These are phyloP conservation scores for Pyrus communis DNA, from an alignment of 306 rosid genomes.

Conservation along the genomic window DNA sequence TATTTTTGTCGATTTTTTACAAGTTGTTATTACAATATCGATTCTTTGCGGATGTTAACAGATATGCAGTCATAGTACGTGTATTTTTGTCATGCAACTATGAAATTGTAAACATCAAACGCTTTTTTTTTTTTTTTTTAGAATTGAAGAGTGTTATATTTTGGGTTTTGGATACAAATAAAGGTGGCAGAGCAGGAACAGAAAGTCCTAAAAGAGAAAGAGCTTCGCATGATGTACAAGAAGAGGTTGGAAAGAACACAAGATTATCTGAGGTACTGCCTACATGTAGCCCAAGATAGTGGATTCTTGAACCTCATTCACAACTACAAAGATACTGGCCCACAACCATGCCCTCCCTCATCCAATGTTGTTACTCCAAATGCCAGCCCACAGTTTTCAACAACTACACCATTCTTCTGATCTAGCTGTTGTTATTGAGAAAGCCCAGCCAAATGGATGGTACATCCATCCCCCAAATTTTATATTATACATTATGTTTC, in stretches of 20 bases:
- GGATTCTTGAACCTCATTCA: slow-evolving; percentile 47
- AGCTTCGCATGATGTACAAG: slow-evolving; percentile 22
- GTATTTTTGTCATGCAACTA: too few relatives aligned
- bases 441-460: slow-evolving; percentile 71
- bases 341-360: neutral
- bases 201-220: slow-evolving; percentile 53
- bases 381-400: slow-evolving; percentile 18
- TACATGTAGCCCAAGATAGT: slow-evolving; percentile 70
- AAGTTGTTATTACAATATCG: too few relatives aligned
- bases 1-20: too few relatives aligned
- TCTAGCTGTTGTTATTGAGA: slow-evolving; percentile 32
- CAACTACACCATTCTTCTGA: slow-evolving; percentile 19
- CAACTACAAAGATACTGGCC: neutral
- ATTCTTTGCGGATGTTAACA: neutral
- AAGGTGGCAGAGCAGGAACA: slow-evolving; percentile 56
- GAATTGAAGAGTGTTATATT: neutral
- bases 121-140: neutral
- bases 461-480: slow-evolving; percentile 33
- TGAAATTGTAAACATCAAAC: too few relatives aligned
- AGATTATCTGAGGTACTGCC: slow-evolving; percentile 58
- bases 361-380: neutral
- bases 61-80: too few relatives aligned
- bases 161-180: neutral
- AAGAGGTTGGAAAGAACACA: slow-evolving; percentile 43
- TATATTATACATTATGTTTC: neutral